Conservation (phyloP, 1,284 basidiomycete species). For the Trichosporon inkin region DNA sequence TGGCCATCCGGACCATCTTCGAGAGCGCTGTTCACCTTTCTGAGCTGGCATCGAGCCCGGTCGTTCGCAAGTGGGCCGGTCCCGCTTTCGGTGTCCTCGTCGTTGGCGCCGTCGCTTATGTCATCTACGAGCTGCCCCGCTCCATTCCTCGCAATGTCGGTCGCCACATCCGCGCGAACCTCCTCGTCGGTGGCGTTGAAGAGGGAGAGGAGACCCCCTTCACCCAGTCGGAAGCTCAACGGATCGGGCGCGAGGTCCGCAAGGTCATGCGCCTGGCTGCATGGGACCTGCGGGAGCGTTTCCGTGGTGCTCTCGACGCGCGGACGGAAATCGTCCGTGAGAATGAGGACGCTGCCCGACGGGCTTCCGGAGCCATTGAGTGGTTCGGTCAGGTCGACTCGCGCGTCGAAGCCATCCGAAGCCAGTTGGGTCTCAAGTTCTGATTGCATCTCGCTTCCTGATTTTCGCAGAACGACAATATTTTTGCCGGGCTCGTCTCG, state of each 20-base stretch:
- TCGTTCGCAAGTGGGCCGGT: conserved; percentile 78
- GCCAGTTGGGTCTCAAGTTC: conserved; percentile 39
- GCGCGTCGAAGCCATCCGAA: conserved; percentile 58
- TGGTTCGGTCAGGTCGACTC: conserved; percentile 64
- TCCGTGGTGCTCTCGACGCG: conserved; percentile 74
- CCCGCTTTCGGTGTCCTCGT: conserved; percentile 70
- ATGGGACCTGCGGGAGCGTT: conserved; percentile 84
- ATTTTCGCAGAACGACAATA: neutral
- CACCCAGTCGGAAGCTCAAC: conserved; percentile 64
- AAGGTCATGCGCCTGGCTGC: conserved; percentile 90
- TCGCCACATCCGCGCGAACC: conserved; percentile 59
- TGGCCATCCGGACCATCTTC: conserved; percentile 72
- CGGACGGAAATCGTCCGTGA: conserved; percentile 68
- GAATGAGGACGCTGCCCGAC: conserved; percentile 69
- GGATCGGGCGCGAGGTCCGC: conserved; percentile 80
- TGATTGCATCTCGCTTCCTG: neutral
- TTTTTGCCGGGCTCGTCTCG: neutral
- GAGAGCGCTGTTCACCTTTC: conserved; percentile 69
- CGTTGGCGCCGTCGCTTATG: conserved; percentile 72
- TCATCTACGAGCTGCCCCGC: conserved; percentile 81
- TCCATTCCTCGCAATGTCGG: conserved; percentile 91
- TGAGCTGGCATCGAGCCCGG: conserved; percentile 77
- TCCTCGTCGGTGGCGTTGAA: conserved; percentile 49
- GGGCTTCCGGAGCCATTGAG: conserved; percentile 65
- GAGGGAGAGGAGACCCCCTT: conserved; percentile 54